Conservation (phyloP, 306 rosid species). For the Begonia peltatifolia region DNA sequence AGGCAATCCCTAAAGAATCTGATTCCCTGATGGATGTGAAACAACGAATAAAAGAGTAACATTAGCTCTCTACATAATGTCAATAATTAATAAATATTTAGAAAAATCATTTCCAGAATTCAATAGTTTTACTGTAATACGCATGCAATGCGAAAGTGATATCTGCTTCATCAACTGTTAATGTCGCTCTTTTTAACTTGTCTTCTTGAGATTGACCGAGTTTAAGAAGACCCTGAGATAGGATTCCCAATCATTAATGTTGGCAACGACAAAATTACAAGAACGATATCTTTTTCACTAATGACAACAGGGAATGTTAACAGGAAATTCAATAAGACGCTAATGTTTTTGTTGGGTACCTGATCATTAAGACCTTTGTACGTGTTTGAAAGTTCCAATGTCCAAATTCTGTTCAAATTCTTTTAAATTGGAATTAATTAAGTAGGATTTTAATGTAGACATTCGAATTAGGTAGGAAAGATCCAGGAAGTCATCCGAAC, state of each 20-base stretch:
- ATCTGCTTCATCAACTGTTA: constrained; percentile 58
- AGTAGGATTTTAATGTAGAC: too few relatives aligned
- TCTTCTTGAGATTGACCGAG: constrained; percentile 67
- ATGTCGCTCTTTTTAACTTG: constrained; percentile 50
- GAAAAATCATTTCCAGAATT: too few relatives aligned
- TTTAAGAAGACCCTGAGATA: constrained; percentile 68
- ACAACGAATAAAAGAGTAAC: not conserved
- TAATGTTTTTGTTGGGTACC: constrained; percentile 19
- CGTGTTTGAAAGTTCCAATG: constrained; percentile 55
- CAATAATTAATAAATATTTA: too few relatives aligned
- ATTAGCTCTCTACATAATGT: not conserved
- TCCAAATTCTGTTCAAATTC: too few relatives aligned
- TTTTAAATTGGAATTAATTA: too few relatives aligned
- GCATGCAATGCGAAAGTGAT: constrained; percentile 78
- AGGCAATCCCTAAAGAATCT: constrained; percentile 73
- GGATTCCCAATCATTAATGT: not conserved
- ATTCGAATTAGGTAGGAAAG: too few relatives aligned
- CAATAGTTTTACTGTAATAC: not conserved
- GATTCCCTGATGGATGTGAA: constrained; percentile 48
- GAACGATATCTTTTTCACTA: not conserved
- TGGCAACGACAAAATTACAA: not conserved
- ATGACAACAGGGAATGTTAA: not conserved
- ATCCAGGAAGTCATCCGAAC: too few relatives aligned
- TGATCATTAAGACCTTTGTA: constrained; percentile 74
- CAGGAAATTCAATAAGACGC: not conserved